A percentile compares a stretch with the other conserved stretches of the same genome.
These are phyloP conservation scores for Magnaporthales sp. DNA, from an alignment of 2,329 filamentous ascomycete species.

Conservation along the genomic window DNA sequence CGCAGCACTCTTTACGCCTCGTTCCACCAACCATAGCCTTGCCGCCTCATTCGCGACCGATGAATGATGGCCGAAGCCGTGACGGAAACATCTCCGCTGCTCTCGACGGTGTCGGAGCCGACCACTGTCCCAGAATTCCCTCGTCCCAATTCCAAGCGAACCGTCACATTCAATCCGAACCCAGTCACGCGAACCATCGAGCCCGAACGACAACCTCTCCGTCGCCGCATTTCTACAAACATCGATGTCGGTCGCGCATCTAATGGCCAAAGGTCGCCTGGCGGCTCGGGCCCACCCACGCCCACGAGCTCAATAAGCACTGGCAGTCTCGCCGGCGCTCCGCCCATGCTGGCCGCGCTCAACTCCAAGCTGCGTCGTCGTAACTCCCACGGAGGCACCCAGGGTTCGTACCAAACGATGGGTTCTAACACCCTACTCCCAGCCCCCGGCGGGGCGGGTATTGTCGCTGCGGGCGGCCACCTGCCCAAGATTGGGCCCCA, in stretches of 20 bases:
- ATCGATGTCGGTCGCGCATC: constrained; percentile 19
- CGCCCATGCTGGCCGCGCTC: constrained; percentile 65
- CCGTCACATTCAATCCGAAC: constrained; percentile 70
- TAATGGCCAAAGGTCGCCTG: constrained; percentile 19
- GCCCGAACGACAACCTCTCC: constrained; percentile 26
- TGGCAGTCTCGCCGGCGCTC: constrained; percentile 30
- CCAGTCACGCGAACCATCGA: constrained; percentile 55
- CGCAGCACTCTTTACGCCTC: neutral
- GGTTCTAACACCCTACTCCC: constrained; percentile 22
- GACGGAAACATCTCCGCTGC: constrained; percentile 15
- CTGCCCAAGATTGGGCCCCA: constrained; percentile 80
- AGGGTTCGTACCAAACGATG: constrained; percentile 27
- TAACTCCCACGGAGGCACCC: constrained; percentile 67
- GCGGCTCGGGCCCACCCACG: constrained; percentile 16
- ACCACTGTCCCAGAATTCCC: constrained; percentile 11
- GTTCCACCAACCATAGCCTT: neutral
- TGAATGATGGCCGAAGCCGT: constrained; percentile 2
- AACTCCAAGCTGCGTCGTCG: constrained; percentile 82
- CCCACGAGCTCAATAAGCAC: constrained; percentile 26
- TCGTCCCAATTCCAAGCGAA: constrained; percentile 43
- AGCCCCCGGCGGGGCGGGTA: constrained; percentile 13
- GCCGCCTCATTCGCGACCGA: neutral
- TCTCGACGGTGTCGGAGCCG: constrained; percentile 13
- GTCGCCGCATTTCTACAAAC: constrained; percentile 12
- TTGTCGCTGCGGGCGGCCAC: constrained; percentile 11